Base-by-base conservation (phyloP, 2,329 filamentous ascomycete genomes). In the Cercospora sp. region DNA sequence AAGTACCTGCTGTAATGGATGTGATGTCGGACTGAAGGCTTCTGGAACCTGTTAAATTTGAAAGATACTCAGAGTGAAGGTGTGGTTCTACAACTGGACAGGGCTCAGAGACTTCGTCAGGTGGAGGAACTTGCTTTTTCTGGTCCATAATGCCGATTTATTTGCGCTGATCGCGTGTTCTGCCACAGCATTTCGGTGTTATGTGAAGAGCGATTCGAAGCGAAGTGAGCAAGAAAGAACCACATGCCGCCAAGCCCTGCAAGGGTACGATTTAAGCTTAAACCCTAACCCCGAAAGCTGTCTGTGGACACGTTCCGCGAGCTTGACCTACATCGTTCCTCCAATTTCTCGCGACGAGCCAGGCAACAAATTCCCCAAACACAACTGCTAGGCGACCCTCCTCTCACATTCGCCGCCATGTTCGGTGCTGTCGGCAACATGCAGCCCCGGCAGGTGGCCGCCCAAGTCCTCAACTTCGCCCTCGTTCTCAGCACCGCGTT, bases 401-500 rank as follows among this genome's bases (percentile, higher is more conserved):
- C n/a, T n/a, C n/a, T n/a, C n/a, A n/a, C n/a, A n/a, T n/a, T n/a
- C n/a, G n/a, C n/a, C n/a, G n/a, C n/a, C n/a, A 94, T 94, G 91
- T 76, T 94, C 71, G 88, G 89, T 55, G 82, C 85, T 72, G 84
- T 96, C 71, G 82, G 84, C 68, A 81, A 82, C 64, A 83, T 87
- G 77, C 93, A 92, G 80, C 90, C 92, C 72, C 90, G 93, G 80
- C 92, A 96, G 79, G 86, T 91, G 64, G 89, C 93, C 75, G 86
- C 88, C 60, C 93, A 97, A 84, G 81, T 94, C 73, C 88, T 97
- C 78, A 97, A 96, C 82, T 97, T 97, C 80, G 93, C 90, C 66
- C 88, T 97, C 71, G 92, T 97, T 70, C 87, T 97, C 61, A 93
- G 91, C 9, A 95, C 92, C 1, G 93, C 94, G 1, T 97, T 97